Evolutionary conservation across 2,329 filamentous ascomycete genomes (phyloP), one percentile per base, ranked within the genome.

Genomic region (Aspergillus persii): DNA sequence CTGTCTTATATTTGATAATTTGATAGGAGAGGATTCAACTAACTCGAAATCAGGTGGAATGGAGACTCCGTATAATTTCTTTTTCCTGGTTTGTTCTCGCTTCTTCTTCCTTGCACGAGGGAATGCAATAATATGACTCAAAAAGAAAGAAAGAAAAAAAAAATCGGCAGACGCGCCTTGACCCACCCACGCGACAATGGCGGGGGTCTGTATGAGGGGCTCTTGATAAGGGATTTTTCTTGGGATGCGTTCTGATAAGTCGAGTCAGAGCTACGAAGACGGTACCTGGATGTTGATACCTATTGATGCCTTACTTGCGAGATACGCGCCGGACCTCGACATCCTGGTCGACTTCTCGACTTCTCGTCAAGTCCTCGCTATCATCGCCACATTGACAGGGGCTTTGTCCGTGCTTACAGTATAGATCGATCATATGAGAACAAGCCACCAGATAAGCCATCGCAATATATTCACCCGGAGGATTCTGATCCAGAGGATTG

Each of bases 131-230:
- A 23, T 8, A 18, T 50, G 50, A 26, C 18, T 23, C 27, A 18
- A 33, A 31, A 27, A 47, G 48, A 49, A 53, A 23, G 30, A 48
- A 30, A 53, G 39, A n/a, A 57, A 55, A 30, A 49, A 50, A 30
- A 48, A 53, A 57, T 65, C 63, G 65, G 64, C 62, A 63, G 63
- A 56, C 65, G 65, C 65, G 65, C 65, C 61, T 52, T 44, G 57
- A 61, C 62, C 60, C 62, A 62, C 58, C 61, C 59, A 65, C 62
- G 65, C 65, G 64, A 66, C 58, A 65, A 65, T 66, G 62, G 64
- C 61, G 64, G 62, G 62, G 65, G 36, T 48, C 33, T 48, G 58
- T 56, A 53, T 60, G 65, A 67, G 65, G 65, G 65, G 63, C 63
- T 62, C 53, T 53, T 58, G 63, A 64, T 64, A 64, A 64, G 61